Base-by-base conservation (phyloP, 2,329 filamentous ascomycete species). In the Juglanconis oblonga region DNA sequence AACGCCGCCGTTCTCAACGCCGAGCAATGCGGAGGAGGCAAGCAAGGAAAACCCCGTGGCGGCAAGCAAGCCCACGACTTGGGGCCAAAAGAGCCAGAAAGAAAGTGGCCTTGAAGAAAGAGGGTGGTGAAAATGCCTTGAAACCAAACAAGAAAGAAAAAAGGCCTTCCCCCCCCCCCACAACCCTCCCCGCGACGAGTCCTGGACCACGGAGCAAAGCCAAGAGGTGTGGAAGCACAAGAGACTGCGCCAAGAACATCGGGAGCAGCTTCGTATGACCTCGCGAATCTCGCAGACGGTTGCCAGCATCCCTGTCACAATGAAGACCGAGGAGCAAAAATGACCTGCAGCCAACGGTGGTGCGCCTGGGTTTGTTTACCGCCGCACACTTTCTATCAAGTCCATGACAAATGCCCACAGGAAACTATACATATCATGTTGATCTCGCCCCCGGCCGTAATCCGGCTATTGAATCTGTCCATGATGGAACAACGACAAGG, bases 231-330 rank as follows among this genome's bases (percentile, higher is more conserved):
- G 64, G 62, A 54, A 58, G 61, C 64, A 68, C 64, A 64, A 59
- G 55, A 48, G 45, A 35, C 52, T 57, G 57, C 55, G 57, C 38
- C 40, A 57, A 55, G 40, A 45, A 57, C 50, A 29, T 53, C 54
- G 53, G 61, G 52, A 42, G 42, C 52, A 49, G 55, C 61, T 67
- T 68, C 59, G 68, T 69, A 70, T 68, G 57, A 70, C 69, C 64
- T 73, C 72, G 72, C 72, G 67, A 74, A 75, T 74, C 72, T 74
- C 60, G 72, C 72, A 73, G 65, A 57, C 60, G 62, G 67, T 57
- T 57, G 57, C 32, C 45, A 54, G 57, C 58, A 58, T 55, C 47
- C 47, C 44, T 45, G 44, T 24, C 17, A 24, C 17, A 24, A 24
- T 24, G 17, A 2, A 24, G 17, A 24, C 17, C 4, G 38, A 42